These are phyloP conservation scores for Chalciporus piperatus DNA, from an alignment of 768 basidiomycete genomes.

Conservation along the genomic window DNA sequence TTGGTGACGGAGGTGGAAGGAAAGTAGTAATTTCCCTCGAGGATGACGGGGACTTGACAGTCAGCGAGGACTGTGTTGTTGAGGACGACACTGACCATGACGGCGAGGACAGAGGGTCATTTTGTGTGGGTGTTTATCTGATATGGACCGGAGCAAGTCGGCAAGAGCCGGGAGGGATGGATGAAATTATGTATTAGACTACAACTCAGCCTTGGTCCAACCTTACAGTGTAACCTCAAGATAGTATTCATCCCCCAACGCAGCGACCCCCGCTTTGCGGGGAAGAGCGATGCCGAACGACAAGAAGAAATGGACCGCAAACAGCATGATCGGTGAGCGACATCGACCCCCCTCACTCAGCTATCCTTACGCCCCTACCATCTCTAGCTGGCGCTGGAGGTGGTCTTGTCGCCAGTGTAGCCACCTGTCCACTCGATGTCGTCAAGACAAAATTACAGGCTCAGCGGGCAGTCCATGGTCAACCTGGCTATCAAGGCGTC, in stretches of 20 bases:
- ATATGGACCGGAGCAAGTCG: slow-evolving; percentile 3
- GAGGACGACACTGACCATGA: slow-evolving; percentile 49
- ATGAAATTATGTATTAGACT: neutral
- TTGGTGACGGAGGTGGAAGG: slow-evolving; percentile 53
- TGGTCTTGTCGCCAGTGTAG: slow-evolving; percentile 87
- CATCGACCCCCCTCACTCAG: slow-evolving; percentile 5
- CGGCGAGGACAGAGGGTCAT: neutral
- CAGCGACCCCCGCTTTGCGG: slow-evolving; percentile 49
- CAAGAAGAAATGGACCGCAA: slow-evolving; percentile 62
- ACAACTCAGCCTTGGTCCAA: neutral
- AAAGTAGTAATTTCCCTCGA: slow-evolving; percentile 76
- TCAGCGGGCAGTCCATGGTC: slow-evolving; percentile 69
- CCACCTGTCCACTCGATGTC: slow-evolving; percentile 96
- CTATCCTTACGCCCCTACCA: neutral
- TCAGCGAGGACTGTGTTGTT: slow-evolving; percentile 57
- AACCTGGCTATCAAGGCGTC: slow-evolving; percentile 75
- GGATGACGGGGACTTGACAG: slow-evolving; percentile 47
- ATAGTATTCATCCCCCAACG: neutral
- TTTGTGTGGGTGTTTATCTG: neutral
- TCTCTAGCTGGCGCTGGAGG: slow-evolving; percentile 87
- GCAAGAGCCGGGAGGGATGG: slow-evolving; percentile 17
- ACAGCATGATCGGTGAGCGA: slow-evolving; percentile 77
- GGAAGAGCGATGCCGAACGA: slow-evolving; percentile 64
- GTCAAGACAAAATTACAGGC: slow-evolving; percentile 98
- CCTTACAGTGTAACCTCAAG: neutral